Evolutionary conservation across 2,329 filamentous ascomycete genomes (phyloP).

Genomic region (Ceratocystis alfenasii): DNA sequence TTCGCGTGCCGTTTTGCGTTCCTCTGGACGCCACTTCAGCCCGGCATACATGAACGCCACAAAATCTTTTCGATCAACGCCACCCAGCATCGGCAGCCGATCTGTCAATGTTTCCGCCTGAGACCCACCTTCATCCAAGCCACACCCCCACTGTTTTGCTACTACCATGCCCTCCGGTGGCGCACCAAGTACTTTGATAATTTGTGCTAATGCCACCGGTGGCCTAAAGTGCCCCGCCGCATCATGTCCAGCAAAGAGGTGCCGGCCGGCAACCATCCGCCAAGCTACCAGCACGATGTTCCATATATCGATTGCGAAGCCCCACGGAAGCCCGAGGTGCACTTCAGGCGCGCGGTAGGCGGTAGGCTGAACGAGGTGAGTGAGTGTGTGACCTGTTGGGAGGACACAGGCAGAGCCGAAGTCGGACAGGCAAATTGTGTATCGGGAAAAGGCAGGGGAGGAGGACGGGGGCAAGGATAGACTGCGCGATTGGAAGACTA

Average conservation of each 20-base stretch:
- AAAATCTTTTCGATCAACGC: neutral
- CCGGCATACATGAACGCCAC: neutral
- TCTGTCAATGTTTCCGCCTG: neutral
- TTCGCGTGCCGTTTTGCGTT: conserved; percentile 2
- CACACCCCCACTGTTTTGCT: neutral
- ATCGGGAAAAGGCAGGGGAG: neutral
- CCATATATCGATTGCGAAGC: conserved; percentile 30
- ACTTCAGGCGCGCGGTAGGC: conserved; percentile 31
- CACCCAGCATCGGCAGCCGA: neutral
- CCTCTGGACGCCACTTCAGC: neutral
- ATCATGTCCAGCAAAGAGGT: neutral
- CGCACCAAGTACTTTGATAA: neutral
- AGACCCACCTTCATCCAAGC: no score
- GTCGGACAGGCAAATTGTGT: neutral
- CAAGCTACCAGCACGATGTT: conserved; percentile 30
- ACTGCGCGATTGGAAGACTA: conserved; percentile 1
- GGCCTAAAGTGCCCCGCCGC: neutral
- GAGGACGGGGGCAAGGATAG: neutral
- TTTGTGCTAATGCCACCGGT: neutral
- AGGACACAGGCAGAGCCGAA: conserved; percentile 1
- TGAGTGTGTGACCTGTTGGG: neutral
- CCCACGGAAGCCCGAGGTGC: conserved; percentile 31
- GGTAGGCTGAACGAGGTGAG: conserved; percentile 26
- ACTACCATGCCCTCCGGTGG: neutral
- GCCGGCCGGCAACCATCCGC: neutral